Base-by-base conservation (phyloP, 2,329 filamentous ascomycete genomes). In the Ophiognomonia clavigignenti-juglandacearum region DNA sequence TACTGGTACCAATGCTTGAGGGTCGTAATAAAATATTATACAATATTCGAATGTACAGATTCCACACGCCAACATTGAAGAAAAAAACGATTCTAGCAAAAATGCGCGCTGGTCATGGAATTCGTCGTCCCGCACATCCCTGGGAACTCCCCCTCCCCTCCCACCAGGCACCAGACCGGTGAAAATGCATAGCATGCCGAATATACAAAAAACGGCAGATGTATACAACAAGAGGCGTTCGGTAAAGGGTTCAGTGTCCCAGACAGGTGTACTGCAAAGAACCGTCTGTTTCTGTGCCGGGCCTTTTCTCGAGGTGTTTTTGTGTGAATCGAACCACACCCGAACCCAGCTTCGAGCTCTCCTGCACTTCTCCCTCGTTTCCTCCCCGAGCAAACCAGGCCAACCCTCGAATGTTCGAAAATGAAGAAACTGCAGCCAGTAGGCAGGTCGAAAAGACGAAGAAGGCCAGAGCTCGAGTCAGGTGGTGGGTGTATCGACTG, bases 31-130 rank as follows among this genome's bases (percentile, higher is more conserved):
- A 57, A 58, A 57, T 63, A 63, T 65, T 65, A 65, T 63, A 65
- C 61, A 65, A 60, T 61, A 66, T 56, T 59, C 63, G 57, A 64
- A 64, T 64, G 61, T 62, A 60, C 57, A 57, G 45, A 57, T 56
- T 51, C 54, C 54, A 58, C 57, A 58, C 54, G 55, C 53, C 43
- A 54, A 45, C 35, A 34, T 44, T 36, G 51, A 44, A 34, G 43
- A 40, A 45, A 47, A 40, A 43, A 47, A 40, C 47, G 46, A 39
- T 47, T 32, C 38, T 42, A 38, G 34, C 39, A 54, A 45, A 47
- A 43, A 50, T 43, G 45, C 42, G 50, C 43, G 16, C 14, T 34
- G 14, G 46, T 39, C 37, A 43, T 47, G 50, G 46, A 49, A 52
- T 43, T 41, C 42, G 37, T 52, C 39, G 42, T 52, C 38, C 49